Percentiles rank a stretch among this genome's conserved stretches.
Conservation (phyloP, 257 asterid genomes). For the Solanum bulbocastanum region DNA sequence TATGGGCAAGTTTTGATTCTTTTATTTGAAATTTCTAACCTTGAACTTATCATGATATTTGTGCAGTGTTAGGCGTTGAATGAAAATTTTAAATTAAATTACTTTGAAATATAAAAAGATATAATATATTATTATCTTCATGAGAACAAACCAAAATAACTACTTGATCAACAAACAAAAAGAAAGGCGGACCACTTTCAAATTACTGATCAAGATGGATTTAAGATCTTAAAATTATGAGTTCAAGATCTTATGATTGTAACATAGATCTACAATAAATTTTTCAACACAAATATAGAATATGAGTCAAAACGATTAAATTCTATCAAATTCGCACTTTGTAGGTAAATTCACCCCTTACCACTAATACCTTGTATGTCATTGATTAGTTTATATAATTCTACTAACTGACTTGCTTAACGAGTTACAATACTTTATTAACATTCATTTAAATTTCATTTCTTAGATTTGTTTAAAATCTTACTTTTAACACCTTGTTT, state of each 20-base stretch:
- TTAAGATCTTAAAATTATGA: not conserved
- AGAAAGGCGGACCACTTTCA: not conserved
- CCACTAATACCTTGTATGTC: not conserved
- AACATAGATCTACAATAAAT: not conserved
- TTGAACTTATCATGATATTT: not conserved
- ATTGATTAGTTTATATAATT: not conserved
- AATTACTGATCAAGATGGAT: not conserved
- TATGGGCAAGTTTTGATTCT: accelerated
- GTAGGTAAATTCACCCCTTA: not conserved
- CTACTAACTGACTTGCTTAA: not conserved
- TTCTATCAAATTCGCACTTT: not conserved
- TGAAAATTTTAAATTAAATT: not conserved
- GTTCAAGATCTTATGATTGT: not conserved
- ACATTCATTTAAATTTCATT: not conserved
- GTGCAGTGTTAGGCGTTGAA: not conserved
- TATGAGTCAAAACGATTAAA: not conserved
- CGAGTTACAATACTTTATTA: not conserved
- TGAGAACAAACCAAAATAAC: not conserved
- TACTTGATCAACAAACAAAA: not conserved
- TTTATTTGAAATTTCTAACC: not conserved
- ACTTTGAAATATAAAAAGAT: not conserved
- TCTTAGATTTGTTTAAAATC: not conserved
- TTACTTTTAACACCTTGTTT: not conserved
- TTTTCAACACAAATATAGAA: not conserved
- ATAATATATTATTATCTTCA: not conserved